A percentile compares a stretch with the other conserved stretches of the same genome.
Conservation (phyloP, 2,329 filamentous ascomycete genomes). For the Taxawa tesnikishii region DNA sequence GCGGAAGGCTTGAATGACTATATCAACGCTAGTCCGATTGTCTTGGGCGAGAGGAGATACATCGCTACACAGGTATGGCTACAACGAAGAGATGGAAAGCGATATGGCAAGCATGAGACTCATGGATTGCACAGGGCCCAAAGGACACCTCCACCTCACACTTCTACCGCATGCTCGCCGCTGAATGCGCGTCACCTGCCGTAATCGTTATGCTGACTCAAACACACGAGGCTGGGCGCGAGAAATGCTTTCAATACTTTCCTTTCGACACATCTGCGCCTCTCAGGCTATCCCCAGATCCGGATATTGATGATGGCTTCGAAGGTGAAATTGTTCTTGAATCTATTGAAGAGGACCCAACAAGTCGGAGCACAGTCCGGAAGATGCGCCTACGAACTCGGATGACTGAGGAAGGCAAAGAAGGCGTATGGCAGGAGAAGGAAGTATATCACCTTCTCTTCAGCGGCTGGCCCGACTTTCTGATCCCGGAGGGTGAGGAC, state of each 20-base stretch:
- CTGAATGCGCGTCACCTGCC: constrained; percentile 53
- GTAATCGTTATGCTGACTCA: constrained; percentile 94
- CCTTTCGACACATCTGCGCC: constrained; percentile 35
- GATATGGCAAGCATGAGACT: neutral
- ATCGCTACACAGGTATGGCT: constrained; percentile 67
- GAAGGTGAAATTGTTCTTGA: constrained; percentile 55
- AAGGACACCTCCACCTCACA: constrained; percentile 64
- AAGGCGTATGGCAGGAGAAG: constrained; percentile 38
- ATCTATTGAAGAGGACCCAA: constrained; percentile 41
- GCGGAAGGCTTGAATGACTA: constrained; percentile 49
- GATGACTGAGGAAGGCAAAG: constrained; percentile 24
- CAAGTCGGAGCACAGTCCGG: constrained; percentile 55
- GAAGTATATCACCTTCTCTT: constrained; percentile 77
- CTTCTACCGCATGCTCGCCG: constrained; percentile 92
- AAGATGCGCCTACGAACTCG: constrained; percentile 47
- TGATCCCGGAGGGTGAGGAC: constrained; percentile 60
- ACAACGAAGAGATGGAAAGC: neutral
- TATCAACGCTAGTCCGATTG: constrained; percentile 39
- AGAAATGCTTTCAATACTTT: constrained; percentile 89
- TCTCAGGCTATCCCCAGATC: constrained; percentile 16
- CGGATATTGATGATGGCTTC: constrained; percentile 34
- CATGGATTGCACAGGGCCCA: constrained; percentile 58
- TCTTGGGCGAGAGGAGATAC: constrained; percentile 44
- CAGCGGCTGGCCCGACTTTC: constrained; percentile 81
- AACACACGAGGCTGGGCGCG: constrained; percentile 60